Evolutionary conservation across 768 basidiomycete species (phyloP).

Genomic region (Phylloporus sp.): DNA sequence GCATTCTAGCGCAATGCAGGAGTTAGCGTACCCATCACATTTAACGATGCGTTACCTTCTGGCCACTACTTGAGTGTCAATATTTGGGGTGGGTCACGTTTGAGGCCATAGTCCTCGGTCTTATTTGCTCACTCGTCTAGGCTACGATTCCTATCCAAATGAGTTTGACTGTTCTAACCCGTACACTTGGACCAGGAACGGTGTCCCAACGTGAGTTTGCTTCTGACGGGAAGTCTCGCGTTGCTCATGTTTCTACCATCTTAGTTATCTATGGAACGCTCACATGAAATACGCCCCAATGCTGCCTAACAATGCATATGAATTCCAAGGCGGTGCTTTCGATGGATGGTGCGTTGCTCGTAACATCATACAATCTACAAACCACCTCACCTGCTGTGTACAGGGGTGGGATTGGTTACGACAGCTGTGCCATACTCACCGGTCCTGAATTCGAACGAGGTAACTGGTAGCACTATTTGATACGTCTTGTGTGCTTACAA

Average conservation of each 20-base stretch:
- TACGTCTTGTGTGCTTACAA: constrained; percentile 3
- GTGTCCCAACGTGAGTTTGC: constrained; percentile 36
- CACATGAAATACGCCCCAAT: constrained; percentile 20
- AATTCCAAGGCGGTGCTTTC: constrained; percentile 44
- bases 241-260: not conserved
- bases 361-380: constrained; percentile 10
- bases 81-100: constrained; percentile 40
- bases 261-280: constrained; percentile 40
- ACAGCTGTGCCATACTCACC: constrained; percentile 18
- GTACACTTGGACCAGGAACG: constrained; percentile 40
- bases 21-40: constrained; percentile 44
- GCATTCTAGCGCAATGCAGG: constrained; percentile 38
- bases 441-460: constrained; percentile 26
- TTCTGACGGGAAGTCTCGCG: not conserved
- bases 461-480: not conserved
- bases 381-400: not conserved
- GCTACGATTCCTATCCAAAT: constrained; percentile 39
- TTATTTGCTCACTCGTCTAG: constrained; percentile 5
- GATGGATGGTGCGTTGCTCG: constrained; percentile 47
- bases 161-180: constrained; percentile 54
- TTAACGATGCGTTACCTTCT: constrained; percentile 45
- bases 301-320: constrained; percentile 21
- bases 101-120: not conserved
- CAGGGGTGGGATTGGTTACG: constrained; percentile 25
- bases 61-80: constrained; percentile 45